Evolutionary conservation across 2,329 filamentous ascomycete species (phyloP).

Genomic region (Graphilbum ipis-grandicollis): DNA sequence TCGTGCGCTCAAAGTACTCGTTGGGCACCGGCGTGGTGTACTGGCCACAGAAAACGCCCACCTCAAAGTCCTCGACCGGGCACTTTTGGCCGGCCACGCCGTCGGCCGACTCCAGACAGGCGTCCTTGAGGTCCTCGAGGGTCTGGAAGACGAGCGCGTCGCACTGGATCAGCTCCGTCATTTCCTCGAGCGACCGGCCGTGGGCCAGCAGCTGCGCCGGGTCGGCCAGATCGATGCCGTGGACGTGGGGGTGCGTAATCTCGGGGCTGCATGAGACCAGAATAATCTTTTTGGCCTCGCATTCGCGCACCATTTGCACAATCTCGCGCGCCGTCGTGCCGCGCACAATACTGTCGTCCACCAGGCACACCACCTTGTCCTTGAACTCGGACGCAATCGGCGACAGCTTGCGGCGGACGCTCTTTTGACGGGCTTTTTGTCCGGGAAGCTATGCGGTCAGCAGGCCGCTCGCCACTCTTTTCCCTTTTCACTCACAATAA

Average conservation of each 20-base stretch:
- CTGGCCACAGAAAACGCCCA: conserved; percentile 79
- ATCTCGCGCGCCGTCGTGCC: conserved; percentile 52
- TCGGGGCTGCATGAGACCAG: conserved; percentile 75
- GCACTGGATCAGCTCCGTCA: conserved; percentile 24
- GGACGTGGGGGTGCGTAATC: conserved; percentile 69
- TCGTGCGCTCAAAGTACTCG: conserved; percentile 69
- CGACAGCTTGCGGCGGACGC: conserved; percentile 77
- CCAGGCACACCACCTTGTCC: conserved; percentile 61
- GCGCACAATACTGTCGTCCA: conserved; percentile 53
- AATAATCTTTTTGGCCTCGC: conserved; percentile 14
- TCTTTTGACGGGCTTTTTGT: conserved; percentile 65
- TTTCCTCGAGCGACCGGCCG: conserved; percentile 19
- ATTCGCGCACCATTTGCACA: conserved; percentile 25
- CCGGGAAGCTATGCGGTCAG: conserved; percentile 40
- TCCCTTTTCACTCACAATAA: conserved; percentile 42
- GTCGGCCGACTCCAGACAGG: conserved; percentile 54
- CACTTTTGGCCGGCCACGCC: conserved; percentile 22
- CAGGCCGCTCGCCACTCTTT: too few species aligned
- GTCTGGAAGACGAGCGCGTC: conserved; percentile 38
- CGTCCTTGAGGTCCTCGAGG: conserved; percentile 61
- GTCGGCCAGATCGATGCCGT: conserved; percentile 30
- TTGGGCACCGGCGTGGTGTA: conserved; percentile 69
- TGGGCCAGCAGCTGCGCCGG: conserved; percentile 11
- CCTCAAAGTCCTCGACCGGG: conserved; percentile 47
- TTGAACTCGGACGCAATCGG: conserved; percentile 75